These are phyloP conservation scores for Raddia distichophylla DNA, from an alignment of 176 grass and related monocot species.

Conservation along the genomic window DNA sequence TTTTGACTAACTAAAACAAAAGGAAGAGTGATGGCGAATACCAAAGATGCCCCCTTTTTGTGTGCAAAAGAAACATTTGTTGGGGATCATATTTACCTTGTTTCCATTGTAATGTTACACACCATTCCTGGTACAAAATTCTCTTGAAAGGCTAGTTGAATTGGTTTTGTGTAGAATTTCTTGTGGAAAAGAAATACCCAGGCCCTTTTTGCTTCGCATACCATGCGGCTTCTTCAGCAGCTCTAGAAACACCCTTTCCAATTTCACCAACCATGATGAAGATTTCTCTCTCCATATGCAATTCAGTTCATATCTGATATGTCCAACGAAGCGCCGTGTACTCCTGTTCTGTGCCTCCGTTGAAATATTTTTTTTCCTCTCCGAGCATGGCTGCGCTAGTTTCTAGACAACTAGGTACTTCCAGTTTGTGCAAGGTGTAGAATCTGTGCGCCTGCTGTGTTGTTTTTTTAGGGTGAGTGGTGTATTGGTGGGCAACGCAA, in stretches of 20 bases:
- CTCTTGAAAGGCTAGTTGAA: not conserved
- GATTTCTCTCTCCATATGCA: not conserved
- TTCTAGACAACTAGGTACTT: not conserved
- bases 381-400: not conserved
- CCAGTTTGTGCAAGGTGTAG: not conserved
- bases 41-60: not conserved
- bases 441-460: not conserved
- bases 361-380: not conserved
- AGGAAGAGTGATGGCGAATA: not conserved
- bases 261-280: not conserved
- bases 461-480: constrained; percentile 2
- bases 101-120: constrained; percentile 8
- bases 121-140: not conserved
- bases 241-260: not conserved
- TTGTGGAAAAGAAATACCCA: not conserved
- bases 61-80: not conserved
- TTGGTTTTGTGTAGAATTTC: constrained; percentile 2
- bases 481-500: too few species aligned
- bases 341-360: not conserved
- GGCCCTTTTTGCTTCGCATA: not conserved
- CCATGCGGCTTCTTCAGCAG: not conserved
- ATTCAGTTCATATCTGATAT: not conserved
- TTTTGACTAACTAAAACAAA: not conserved
- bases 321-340: not conserved
- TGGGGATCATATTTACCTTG: not conserved